phyloP scores from a whole-genome alignment of 1,139 yeast species.

The Lodderomyces theae region DNA sequence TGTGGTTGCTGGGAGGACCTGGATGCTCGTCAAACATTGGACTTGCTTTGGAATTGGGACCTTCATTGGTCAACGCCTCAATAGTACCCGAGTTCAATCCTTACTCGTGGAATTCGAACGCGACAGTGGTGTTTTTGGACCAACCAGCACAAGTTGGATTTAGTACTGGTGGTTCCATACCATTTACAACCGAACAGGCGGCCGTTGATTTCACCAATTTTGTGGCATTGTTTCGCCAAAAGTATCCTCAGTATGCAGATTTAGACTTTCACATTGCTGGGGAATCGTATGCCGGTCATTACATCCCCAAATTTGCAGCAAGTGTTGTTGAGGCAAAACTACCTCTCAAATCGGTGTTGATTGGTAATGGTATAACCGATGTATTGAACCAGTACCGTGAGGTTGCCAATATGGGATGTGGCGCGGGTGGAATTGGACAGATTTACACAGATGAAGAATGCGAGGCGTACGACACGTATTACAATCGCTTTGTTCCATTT shows the following conservation, averaged over 20 bases:
- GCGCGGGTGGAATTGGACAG: constrained; percentile 71
- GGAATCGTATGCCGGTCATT: constrained; percentile 87
- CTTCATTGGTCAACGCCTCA: constrained; percentile 66
- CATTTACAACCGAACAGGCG: constrained; percentile 65
- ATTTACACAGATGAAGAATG: constrained; percentile 53
- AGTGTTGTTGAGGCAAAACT: constrained; percentile 45
- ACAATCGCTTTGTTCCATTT: constrained; percentile 79
- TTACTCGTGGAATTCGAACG: constrained; percentile 83
- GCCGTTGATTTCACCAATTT: constrained; percentile 79
- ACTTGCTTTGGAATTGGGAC: constrained; percentile 88
- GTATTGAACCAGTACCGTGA: constrained; percentile 64
- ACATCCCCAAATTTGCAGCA: constrained; percentile 77
- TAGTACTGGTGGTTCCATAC: constrained; percentile 59
- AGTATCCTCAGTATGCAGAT: constrained; percentile 58
- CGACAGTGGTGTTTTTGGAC: constrained; percentile 87
- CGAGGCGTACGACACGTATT: constrained; percentile 14
- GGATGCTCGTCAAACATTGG: constrained; percentile 92
- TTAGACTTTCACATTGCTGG: constrained; percentile 80
- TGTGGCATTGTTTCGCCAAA: constrained; percentile 71
- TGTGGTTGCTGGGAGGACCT: constrained; percentile 92
- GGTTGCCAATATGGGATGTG: constrained; percentile 84
- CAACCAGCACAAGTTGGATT: constrained; percentile 92
- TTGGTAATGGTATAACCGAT: constrained; percentile 85
- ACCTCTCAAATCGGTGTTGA: constrained; percentile 62
- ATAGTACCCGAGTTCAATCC: constrained; percentile 75